These are phyloP conservation scores for Fusarium falciforme DNA, from an alignment of 2,329 filamentous ascomycete genomes.

Conservation along the genomic window DNA sequence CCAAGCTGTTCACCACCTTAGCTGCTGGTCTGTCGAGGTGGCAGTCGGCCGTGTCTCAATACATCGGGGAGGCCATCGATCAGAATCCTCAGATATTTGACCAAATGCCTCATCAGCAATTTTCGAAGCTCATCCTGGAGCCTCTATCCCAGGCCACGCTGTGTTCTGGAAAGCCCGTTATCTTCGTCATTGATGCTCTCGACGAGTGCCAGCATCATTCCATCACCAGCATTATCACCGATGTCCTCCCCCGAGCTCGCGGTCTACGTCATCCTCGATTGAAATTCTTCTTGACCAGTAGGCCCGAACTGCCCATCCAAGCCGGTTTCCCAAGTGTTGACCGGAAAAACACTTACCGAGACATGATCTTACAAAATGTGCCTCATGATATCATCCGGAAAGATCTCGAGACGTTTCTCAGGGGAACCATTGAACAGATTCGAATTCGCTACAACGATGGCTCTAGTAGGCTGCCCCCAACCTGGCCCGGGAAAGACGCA, in stretches of 20 bases:
- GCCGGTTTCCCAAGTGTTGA: slow-evolving; percentile 46
- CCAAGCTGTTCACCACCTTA: slow-evolving; percentile 55
- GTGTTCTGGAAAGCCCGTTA: neutral
- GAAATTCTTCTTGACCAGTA: slow-evolving; percentile 55
- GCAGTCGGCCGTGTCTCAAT: slow-evolving; percentile 43
- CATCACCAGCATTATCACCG: slow-evolving; percentile 48
- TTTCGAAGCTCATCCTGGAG: slow-evolving; percentile 50
- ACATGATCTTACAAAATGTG: slow-evolving; percentile 29
- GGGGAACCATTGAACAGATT: neutral
- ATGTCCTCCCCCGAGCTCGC: slow-evolving; percentile 32
- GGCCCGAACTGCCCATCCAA: slow-evolving; percentile 53
- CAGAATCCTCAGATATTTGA: slow-evolving; percentile 43
- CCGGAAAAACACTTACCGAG: neutral
- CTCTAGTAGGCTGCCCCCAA: neutral
- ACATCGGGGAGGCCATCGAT: slow-evolving; percentile 47
- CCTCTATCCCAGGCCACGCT: slow-evolving; percentile 41
- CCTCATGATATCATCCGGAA: slow-evolving; percentile 29
- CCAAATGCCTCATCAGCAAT: slow-evolving; percentile 51
- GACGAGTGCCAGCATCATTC: slow-evolving; percentile 44
- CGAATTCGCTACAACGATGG: neutral
- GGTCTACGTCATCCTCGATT: slow-evolving; percentile 32
- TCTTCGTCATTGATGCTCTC: slow-evolving; percentile 52
- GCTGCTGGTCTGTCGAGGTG: slow-evolving; percentile 46
- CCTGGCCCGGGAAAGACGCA: neutral
- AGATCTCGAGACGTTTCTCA: neutral